Base-by-base conservation (phyloP, 2,329 filamentous ascomycete genomes). In the Calonectria ilicicola region DNA sequence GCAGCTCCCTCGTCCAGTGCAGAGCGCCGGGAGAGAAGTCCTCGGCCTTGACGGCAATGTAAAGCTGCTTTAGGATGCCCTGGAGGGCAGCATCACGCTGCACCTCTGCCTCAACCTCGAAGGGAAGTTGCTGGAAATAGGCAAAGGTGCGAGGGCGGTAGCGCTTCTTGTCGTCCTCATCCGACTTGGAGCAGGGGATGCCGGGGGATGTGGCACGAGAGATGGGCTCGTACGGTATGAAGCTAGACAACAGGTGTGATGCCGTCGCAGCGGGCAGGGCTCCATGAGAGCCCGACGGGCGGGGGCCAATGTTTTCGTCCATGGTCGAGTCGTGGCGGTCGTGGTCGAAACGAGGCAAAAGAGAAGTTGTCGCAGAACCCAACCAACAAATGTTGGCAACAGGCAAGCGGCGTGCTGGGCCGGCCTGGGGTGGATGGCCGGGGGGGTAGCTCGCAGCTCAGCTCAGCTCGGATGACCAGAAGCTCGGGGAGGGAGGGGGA, bases 1-100 rank as follows among this genome's bases (percentile, higher is more conserved):
- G 92, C 60, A 99, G 92, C 89, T 99, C 97, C 77, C 96, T 92
- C 19, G 97, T 98, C 97, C 97, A 99, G 85, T 99, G 96, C 73
- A 98, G 89, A 32, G 96, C 97, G 40, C 97, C 97, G 0, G 96
- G 95, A 27, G 94, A 93, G 84, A 98, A 98, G 84, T 99, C 97
- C 76, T 98, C 95, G 4, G 97, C 93, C 82, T 95, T 93, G 75
- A 99, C 89, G 70, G 96, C 91, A 78, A 98, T 94, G 83, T 98
- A 98, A 35, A 99, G 92, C 81, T 98, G 94, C 83, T 96, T 97
- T 78, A 98, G 89, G 79, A 98, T 98, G 82, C 95, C 95, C 56
- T 93, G 89, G 58, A 99, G 87, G 74, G 96, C 95, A 64, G 89
- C 89, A 82, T 97, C 93, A 75, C 96, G 91, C 84, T 95, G 91